phyloP scores from a whole-genome alignment of 441 rosid species.

The Pelargonium australe region DNA sequence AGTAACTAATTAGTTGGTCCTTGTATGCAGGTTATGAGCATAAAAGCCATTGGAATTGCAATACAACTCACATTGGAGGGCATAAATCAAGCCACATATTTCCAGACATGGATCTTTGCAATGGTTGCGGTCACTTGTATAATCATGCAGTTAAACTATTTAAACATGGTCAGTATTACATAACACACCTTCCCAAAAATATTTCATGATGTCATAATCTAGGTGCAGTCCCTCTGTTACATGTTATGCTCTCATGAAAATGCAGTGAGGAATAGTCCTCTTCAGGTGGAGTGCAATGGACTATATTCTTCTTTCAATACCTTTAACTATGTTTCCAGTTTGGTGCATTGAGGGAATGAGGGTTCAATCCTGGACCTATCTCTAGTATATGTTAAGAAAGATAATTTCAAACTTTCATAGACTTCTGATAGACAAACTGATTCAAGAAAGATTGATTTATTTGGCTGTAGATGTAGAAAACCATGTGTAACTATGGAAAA shows the following conservation, averaged over 20 bases:
- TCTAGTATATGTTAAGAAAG: background rate
- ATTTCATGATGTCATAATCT: background rate
- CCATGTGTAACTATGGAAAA: background rate
- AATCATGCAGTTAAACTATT: conserved; percentile 66
- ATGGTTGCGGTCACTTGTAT: conserved; percentile 79
- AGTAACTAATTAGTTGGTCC: background rate
- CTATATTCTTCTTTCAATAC: background rate
- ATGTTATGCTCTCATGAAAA: background rate
- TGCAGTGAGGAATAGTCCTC: background rate
- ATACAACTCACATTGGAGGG: conserved; percentile 79
- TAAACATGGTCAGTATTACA: conserved; percentile 62
- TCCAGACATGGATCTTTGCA: conserved; percentile 77
- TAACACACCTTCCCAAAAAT: background rate
- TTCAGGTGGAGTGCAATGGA: background rate
- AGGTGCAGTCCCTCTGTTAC: background rate
- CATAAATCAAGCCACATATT: conserved; percentile 56
- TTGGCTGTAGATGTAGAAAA: background rate
- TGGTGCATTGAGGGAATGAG: background rate
- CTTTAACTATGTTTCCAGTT: background rate
- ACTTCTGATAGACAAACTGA: background rate
- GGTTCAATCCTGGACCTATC: background rate
- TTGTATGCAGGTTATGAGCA: conserved; percentile 75
- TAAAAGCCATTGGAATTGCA: conserved; percentile 90
- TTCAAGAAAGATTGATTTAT: background rate
- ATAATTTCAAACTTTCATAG: background rate